Conservation (phyloP, 331 rosid genomes). For the Spiraea crenata region DNA sequence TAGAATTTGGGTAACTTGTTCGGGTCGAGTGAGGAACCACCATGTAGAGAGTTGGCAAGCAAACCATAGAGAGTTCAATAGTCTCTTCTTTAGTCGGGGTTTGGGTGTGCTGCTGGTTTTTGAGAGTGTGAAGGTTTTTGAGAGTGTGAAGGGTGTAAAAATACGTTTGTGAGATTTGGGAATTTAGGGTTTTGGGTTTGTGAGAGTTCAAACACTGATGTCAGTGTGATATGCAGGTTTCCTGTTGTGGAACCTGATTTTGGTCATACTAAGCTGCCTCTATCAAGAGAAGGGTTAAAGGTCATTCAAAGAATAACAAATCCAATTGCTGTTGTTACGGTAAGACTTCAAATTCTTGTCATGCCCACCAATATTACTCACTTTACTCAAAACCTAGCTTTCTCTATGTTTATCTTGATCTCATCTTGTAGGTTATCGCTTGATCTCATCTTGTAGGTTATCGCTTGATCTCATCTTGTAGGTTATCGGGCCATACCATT, state of each 20-base stretch:
- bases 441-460: constrained; percentile 88
- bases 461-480: constrained; percentile 50
- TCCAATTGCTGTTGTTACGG: constrained; percentile 90
- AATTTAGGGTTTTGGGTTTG: too few species aligned
- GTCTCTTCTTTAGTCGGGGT: too few species aligned
- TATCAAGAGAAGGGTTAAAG: constrained; percentile 87
- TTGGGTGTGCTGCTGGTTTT: too few species aligned
- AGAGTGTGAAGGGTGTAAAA: not conserved
- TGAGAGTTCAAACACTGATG: not conserved
- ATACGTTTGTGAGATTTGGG: too few species aligned
- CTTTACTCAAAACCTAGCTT: not conserved
- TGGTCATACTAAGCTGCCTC: constrained; percentile 87
- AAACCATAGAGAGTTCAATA: too few species aligned
- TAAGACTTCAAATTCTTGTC: constrained; percentile 36
- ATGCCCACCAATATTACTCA: not conserved
- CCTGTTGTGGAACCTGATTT: constrained; percentile 95
- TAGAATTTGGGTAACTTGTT: too few species aligned
- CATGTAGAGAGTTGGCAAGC: too few species aligned
- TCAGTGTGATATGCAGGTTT: constrained; percentile 46
- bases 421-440: constrained; percentile 76
- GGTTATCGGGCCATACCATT: constrained; percentile 98
- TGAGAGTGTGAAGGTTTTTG: not conserved
- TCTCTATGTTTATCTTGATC: constrained; percentile 18
- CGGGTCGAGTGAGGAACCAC: too few species aligned
- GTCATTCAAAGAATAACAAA: constrained; percentile 74